Conservation (phyloP, 345 rosid species). For the Murraya koenigii region DNA sequence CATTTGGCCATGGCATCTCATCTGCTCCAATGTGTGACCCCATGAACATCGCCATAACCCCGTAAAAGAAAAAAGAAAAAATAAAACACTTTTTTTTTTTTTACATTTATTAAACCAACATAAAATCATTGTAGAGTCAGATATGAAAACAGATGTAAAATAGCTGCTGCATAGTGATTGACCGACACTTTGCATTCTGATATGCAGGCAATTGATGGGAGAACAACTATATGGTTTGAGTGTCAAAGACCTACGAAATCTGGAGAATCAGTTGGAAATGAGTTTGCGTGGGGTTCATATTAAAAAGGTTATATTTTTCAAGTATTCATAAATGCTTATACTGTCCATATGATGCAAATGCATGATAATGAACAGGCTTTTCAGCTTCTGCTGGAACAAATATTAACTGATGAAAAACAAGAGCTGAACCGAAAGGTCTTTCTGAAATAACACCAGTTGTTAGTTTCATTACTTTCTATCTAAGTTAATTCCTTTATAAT, state of each 20-base stretch:
- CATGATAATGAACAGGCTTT: not conserved
- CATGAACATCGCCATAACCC: not conserved
- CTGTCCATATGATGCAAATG: not conserved
- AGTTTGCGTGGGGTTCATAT: conserved; percentile 59
- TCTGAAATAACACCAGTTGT: not conserved
- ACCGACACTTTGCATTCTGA: conserved; percentile 1
- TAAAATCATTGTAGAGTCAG: not conserved
- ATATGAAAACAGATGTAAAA: not conserved
- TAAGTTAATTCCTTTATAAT: not conserved
- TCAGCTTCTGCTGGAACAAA: conserved; percentile 46
- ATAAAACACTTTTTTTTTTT: too few species aligned
- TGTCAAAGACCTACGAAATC: conserved; percentile 49
- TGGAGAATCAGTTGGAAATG: conserved; percentile 66
- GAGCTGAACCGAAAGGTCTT: conserved; percentile 53
- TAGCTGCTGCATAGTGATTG: not conserved
- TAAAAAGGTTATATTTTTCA: conserved; percentile 46
- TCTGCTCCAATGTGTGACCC: too few species aligned
- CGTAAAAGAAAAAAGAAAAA: not conserved
- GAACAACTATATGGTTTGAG: conserved; percentile 63
- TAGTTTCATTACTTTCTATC: not conserved
- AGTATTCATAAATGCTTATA: not conserved
- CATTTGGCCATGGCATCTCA: too few species aligned
- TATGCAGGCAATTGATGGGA: conserved; percentile 66
- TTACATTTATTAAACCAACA: not conserved
- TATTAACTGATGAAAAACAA: conserved; percentile 49